These are phyloP conservation scores for Globisporangium alternatum DNA, from an alignment of 352 stramenopile genomes.

Conservation along the genomic window DNA sequence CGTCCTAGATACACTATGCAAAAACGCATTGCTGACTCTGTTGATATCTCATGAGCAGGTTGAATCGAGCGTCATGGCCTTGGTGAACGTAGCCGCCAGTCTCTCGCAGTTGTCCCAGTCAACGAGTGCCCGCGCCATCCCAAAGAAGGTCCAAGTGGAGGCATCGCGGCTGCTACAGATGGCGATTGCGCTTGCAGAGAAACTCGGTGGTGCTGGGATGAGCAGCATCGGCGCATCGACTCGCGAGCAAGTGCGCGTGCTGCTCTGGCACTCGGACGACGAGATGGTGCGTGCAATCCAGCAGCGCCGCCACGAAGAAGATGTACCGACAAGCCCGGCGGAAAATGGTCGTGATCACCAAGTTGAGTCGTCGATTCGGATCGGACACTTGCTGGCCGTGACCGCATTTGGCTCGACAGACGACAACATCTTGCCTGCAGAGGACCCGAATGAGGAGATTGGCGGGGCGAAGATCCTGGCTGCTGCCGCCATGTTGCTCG, in stretches of 20 bases:
- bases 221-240: background rate
- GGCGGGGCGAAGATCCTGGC: slow-evolving; percentile 17
- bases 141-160: slow-evolving; percentile 27
- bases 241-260: slow-evolving; percentile 18
- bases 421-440: background rate
- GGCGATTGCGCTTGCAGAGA: slow-evolving; percentile 31
- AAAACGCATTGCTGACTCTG: background rate
- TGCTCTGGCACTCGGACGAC: slow-evolving; percentile 37
- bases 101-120: slow-evolving; percentile 24
- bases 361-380: slow-evolving; percentile 27
- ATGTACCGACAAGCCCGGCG: background rate
- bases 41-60: slow-evolving; percentile 15
- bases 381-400: slow-evolving; percentile 37
- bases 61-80: slow-evolving; percentile 35
- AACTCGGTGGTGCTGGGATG: slow-evolving; percentile 14
- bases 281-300: slow-evolving; percentile 43
- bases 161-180: slow-evolving; percentile 29
- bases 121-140: background rate
- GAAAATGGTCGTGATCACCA: background rate
- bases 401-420: slow-evolving; percentile 25
- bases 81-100: slow-evolving; percentile 39
- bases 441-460: slow-evolving; percentile 4
- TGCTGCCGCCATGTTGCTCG: slow-evolving; percentile 31
- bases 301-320: slow-evolving; percentile 20
- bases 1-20: background rate